A percentile compares a stretch with the other conserved stretches of the same genome.
Evolutionary conservation across 1,284 basidiomycete species (phyloP).

Genomic region (Trametes versicolor): DNA sequence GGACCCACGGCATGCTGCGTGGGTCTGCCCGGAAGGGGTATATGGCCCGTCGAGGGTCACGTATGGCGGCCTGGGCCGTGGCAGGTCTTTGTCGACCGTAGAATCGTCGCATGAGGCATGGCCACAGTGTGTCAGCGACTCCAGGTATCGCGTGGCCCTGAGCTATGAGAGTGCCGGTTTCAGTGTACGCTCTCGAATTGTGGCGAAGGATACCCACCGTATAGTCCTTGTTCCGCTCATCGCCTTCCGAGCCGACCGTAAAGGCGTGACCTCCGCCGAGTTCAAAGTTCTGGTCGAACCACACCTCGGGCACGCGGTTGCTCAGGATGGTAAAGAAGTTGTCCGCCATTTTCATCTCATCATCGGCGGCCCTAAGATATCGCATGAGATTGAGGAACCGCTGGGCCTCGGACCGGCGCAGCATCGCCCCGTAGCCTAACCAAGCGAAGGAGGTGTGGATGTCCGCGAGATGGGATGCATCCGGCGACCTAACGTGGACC

Average conservation of each 20-base stretch:
- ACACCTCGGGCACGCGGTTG: conserved; percentile 60
- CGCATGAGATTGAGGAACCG: conserved; percentile 62
- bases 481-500: conserved; percentile 35
- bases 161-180: conserved; percentile 41
- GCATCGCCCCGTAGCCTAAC: conserved; percentile 71
- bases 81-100: conserved; percentile 16
- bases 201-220: conserved; percentile 56
- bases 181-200: conserved; percentile 1
- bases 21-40: conserved; percentile 32
- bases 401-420: conserved; percentile 53
- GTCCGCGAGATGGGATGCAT: conserved; percentile 28
- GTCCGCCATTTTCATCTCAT: conserved; percentile 73
- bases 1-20: conserved; percentile 56
- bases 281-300: conserved; percentile 71
- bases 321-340: conserved; percentile 72
- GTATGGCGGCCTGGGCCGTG: conserved; percentile 35
- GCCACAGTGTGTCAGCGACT: conserved; percentile 43
- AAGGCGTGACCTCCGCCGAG: conserved; percentile 70
- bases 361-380: conserved; percentile 53
- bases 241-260: conserved; percentile 66
- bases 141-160: conserved; percentile 53
- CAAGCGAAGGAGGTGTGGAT: conserved; percentile 71
- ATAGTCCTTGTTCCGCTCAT: conserved; percentile 63
- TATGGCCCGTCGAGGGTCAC: conserved; percentile 27
- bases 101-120: conserved; percentile 31